These are phyloP conservation scores for Arxiozyma heterogenica DNA, from an alignment of 1,139 yeast genomes.

Conservation along the genomic window DNA sequence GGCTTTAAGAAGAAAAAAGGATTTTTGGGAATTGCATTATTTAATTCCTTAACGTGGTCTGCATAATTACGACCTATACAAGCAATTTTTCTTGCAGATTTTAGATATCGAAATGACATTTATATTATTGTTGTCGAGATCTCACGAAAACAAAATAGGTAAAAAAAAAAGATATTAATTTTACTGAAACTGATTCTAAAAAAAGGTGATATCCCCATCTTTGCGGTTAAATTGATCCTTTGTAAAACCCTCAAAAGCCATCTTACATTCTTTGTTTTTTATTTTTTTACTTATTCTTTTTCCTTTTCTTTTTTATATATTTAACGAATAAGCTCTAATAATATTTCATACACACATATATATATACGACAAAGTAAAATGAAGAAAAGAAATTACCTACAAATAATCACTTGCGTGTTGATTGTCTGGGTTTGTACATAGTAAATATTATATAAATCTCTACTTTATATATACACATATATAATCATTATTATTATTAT, in stretches of 20 bases:
- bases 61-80: constrained; percentile 96
- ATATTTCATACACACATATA: no score
- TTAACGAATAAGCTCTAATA: no score
- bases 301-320: no score
- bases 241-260: no score
- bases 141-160: no score
- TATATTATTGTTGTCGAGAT: background rate
- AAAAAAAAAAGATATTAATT: no score
- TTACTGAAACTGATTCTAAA: background rate
- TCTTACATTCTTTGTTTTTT: no score
- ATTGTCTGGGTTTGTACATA: background rate
- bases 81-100: constrained; percentile 66
- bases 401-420: background rate
- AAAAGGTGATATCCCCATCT: no score
- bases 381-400: background rate
- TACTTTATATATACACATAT: no score
- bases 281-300: no score
- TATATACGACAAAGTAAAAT: background rate
- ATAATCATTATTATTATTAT: no score
- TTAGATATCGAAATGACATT: constrained; percentile 46
- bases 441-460: background rate
- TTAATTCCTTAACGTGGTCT: constrained; percentile 85
- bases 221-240: no score
- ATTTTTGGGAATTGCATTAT: constrained; percentile 66
- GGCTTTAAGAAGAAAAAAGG: constrained; percentile 95